phyloP scores from a whole-genome alignment of 192 early-diverging fungal species.

The Podila epicladia region DNA sequence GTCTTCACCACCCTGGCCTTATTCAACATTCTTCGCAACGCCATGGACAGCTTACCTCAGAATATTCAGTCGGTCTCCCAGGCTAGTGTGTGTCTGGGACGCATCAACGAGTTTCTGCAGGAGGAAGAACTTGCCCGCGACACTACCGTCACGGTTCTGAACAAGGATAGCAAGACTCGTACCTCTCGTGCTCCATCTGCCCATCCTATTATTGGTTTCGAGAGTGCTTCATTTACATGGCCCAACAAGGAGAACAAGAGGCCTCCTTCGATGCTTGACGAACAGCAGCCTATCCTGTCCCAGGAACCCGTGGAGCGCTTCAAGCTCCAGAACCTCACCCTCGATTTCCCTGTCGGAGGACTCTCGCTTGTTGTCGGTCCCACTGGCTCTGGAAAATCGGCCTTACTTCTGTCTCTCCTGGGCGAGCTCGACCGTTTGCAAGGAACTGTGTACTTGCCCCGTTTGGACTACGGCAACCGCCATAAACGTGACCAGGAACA shows the following conservation, averaged over 20 bases:
- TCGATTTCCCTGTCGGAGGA: conserved; percentile 74
- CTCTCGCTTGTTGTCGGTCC: conserved; percentile 85
- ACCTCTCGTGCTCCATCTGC: neutral
- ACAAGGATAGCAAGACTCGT: conserved; percentile 14
- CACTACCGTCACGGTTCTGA: conserved; percentile 7
- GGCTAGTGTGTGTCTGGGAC: conserved; percentile 64
- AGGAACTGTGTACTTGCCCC: conserved; percentile 56
- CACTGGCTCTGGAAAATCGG: conserved; percentile 91
- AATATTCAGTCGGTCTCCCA: conserved; percentile 63
- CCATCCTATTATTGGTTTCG: conserved; percentile 66
- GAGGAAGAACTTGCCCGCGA: conserved; percentile 73
- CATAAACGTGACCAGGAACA: neutral
- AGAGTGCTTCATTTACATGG: conserved; percentile 75
- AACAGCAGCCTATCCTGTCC: conserved; percentile 10
- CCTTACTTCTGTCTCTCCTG: conserved; percentile 80
- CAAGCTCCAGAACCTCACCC: conserved; percentile 68
- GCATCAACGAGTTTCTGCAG: conserved; percentile 77
- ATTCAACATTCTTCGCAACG: conserved; percentile 71
- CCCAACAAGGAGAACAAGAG: conserved; percentile 46
- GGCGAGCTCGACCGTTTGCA: conserved; percentile 76
- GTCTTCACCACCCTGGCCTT: conserved; percentile 77
- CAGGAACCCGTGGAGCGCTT: conserved; percentile 51
- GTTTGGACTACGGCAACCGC: conserved; percentile 27
- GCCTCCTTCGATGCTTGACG: conserved; percentile 15
- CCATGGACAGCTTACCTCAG: conserved; percentile 70